Conservation (phyloP, 192 early-diverging fungal species). For the Pilobolus umbonatus region DNA sequence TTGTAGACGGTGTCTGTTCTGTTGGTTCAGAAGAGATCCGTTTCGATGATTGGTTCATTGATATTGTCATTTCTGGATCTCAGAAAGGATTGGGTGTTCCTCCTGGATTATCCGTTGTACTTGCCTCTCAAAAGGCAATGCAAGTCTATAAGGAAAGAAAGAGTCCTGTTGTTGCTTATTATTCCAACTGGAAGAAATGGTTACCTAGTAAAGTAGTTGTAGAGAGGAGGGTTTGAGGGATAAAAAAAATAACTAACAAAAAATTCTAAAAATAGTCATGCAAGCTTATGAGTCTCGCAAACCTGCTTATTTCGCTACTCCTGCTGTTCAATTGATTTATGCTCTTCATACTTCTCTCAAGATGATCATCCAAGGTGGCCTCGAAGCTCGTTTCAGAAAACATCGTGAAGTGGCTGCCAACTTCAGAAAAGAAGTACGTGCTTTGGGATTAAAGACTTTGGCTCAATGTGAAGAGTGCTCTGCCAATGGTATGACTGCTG, state of each 20-base stretch:
- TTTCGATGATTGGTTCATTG: constrained; percentile 89
- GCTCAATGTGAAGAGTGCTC: constrained; percentile 47
- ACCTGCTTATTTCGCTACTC: constrained; percentile 94
- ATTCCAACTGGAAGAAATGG: constrained; percentile 90
- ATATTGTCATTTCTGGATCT: constrained; percentile 87
- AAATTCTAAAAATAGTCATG: constrained; percentile 61
- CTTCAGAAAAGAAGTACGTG: constrained; percentile 66
- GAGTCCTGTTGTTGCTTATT: constrained; percentile 83
- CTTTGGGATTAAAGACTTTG: constrained; percentile 76
- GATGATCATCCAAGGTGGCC: constrained; percentile 62
- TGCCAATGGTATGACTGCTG: constrained; percentile 78
- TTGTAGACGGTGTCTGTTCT: constrained; percentile 94
- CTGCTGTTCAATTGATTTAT: constrained; percentile 87
- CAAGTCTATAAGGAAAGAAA: constrained; percentile 64
- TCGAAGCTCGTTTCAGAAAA: constrained; percentile 75
- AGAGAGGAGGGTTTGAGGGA: too few species aligned
- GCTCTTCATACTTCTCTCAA: constrained; percentile 82
- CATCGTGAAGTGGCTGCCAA: constrained; percentile 71
- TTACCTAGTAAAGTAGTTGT: constrained; percentile 73
- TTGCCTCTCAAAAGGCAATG: constrained; percentile 74
- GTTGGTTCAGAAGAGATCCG: constrained; percentile 90
- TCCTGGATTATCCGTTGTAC: constrained; percentile 87
- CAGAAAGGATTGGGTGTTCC: constrained; percentile 96
- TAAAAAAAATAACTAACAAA: too few species aligned
- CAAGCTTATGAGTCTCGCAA: constrained; percentile 90